These are phyloP conservation scores for Funneliformis caledonium DNA, from an alignment of 371 early-diverging fungal species.

Conservation along the genomic window DNA sequence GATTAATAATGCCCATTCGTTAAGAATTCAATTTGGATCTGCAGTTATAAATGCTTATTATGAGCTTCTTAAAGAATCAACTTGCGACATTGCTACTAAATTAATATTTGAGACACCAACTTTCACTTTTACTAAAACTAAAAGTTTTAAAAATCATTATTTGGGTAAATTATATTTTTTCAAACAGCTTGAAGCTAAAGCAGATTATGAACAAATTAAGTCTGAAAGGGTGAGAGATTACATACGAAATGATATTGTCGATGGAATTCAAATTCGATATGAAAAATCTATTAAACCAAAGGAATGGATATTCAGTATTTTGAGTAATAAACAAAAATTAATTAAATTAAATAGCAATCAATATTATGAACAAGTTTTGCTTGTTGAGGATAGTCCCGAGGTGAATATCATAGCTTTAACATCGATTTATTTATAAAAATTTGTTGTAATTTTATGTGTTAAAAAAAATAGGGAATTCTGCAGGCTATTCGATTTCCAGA, in stretches of 20 bases:
- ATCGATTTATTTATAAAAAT: too few species aligned
- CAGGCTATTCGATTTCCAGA: conserved; percentile 47
- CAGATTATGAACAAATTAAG: conserved; percentile 43
- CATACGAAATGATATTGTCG: background rate
- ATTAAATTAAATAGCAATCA: conserved; percentile 12
- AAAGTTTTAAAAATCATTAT: conserved; percentile 40
- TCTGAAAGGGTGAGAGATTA: conserved; percentile 45
- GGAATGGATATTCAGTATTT: conserved; percentile 32
- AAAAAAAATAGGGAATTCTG: conserved; percentile 44
- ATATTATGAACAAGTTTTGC: conserved; percentile 44
- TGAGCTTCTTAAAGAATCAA: background rate
- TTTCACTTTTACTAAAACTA: conserved; percentile 41
- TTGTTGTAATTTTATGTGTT: too few species aligned
- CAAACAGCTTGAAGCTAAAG: conserved; percentile 48
- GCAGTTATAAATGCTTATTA: conserved; percentile 25
- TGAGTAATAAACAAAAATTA: background rate
- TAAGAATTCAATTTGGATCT: background rate
- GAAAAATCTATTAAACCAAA: conserved; percentile 10
- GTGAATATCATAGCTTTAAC: background rate
- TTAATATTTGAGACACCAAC: conserved; percentile 43
- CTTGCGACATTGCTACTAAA: background rate
- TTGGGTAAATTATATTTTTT: conserved; percentile 50
- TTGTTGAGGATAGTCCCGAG: conserved; percentile 47
- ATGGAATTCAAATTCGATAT: conserved; percentile 40
- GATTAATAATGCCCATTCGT: too few species aligned